These are phyloP conservation scores for Sugiyamaella chiloensis DNA, from an alignment of 805 yeast genomes.

Conservation along the genomic window DNA sequence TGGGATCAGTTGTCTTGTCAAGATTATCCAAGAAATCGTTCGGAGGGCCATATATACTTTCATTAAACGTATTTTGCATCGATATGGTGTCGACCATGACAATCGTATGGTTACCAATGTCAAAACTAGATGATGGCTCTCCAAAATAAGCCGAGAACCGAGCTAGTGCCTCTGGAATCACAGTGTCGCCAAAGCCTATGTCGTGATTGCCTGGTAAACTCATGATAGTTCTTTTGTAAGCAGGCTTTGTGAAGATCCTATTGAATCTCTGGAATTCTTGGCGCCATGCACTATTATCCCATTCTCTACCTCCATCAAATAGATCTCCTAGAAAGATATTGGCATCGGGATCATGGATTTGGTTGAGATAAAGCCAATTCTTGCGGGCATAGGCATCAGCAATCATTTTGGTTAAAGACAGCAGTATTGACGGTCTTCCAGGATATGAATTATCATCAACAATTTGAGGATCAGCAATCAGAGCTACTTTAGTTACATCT, in stretches of 20 bases:
- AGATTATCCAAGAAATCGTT: constrained; percentile 41
- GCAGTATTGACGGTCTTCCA: constrained; percentile 49
- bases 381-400: constrained; percentile 78
- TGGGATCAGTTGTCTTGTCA: constrained; percentile 14
- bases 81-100: constrained; percentile 83
- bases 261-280: constrained; percentile 68
- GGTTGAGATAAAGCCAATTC: constrained; percentile 62
- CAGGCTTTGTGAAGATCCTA: constrained; percentile 56
- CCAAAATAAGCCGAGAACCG: constrained; percentile 78
- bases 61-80: constrained; percentile 55
- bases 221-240: constrained; percentile 43
- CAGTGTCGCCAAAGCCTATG: constrained; percentile 83
- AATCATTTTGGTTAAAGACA: constrained; percentile 54
- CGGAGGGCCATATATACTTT: constrained; percentile 47
- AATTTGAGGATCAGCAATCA: constrained; percentile 93
- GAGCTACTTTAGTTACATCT: constrained; percentile 37
- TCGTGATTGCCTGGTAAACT: constrained; percentile 93
- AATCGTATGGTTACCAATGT: constrained; percentile 69
- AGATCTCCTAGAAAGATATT: constrained; percentile 84
- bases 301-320: constrained; percentile 91
- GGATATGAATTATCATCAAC: constrained; percentile 89
- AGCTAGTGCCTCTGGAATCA: constrained; percentile 51
- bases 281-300: constrained; percentile 68
- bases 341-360: constrained; percentile 65
- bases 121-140: constrained; percentile 49